phyloP scores from a whole-genome alignment of 306 rosid species.

The Nissolia schottii region DNA sequence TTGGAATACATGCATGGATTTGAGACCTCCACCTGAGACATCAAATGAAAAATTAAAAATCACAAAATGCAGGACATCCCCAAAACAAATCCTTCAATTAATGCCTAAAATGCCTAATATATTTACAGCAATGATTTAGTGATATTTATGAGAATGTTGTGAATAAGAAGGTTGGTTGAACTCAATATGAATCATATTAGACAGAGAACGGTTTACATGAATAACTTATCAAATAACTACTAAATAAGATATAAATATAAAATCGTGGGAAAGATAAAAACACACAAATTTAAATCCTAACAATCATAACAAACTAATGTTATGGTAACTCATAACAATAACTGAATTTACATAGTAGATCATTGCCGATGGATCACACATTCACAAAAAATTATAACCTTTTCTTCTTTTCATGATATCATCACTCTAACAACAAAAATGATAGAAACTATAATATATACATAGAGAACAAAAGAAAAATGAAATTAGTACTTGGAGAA shows the following conservation, averaged over 20 bases:
- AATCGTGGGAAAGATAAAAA: no score
- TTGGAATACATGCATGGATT: constrained; percentile 19
- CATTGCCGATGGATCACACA: neutral
- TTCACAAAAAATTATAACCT: neutral
- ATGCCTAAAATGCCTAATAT: neutral
- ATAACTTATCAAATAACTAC: no score
- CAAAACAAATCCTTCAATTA: neutral
- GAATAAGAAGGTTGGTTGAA: no score
- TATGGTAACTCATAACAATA: neutral
- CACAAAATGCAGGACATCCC: neutral
- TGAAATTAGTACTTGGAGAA: constrained; percentile 10
- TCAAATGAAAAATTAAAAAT: constrained; percentile 20
- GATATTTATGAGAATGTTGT: no score
- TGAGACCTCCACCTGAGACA: constrained; percentile 25
- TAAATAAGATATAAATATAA: no score
- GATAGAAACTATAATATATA: neutral
- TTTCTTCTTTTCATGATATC: neutral
- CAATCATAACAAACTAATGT: no score
- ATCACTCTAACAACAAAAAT: neutral
- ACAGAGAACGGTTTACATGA: no score
- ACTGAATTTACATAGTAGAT: neutral
- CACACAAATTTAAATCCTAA: no score
- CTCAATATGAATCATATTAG: no score
- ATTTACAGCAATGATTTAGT: no score
- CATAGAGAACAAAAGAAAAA: neutral